Evolutionary conservation across 192 early-diverging fungal genomes (phyloP), one percentile per base, ranked within the genome.

Genomic region (Coemansia aciculifera): DNA sequence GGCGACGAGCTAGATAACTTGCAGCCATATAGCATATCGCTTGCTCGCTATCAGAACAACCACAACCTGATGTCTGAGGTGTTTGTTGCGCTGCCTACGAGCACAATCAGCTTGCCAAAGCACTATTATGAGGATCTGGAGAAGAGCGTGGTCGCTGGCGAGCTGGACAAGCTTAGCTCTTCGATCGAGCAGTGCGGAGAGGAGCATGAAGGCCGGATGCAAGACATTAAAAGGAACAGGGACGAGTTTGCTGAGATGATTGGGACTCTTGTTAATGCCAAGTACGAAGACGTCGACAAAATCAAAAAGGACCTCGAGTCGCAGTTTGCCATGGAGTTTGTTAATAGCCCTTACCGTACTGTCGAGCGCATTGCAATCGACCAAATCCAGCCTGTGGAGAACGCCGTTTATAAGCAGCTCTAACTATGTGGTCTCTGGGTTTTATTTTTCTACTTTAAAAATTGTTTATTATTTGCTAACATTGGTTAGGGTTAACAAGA

Each of bases 11-110:
- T 74, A 32, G 74, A 77, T 38, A 66, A 46, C 24, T 43, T 77
- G 15, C 79, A 77, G 66, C 74, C 79, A 24, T 73, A 70, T 19
- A 74, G 24, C 11, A 67, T 82, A 11, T 73, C 79, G 19, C 56
- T 82, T 27, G 56, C 57, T 24, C 64, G 79, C 49, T 82, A 82
- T 64, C 79, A 82, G 48, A 70, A 77, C 62, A 82, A 77, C 68
- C 79, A 82, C 63, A 77, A 64, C 31, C 10, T 82, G 49, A 77
- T 82, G 79, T 64, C 79, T 5, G 79, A 82, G 40, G 63, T 82
- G 3, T 82, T 82, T 34, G 63, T 82, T 0, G 79, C 79, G n/a
- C 44, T 82, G 46, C 79, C 79, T 3, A 73, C 71, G 0, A 82
- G 79, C 72, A 73, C 71, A 2, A 67, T 77, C 21, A 65, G 51